These are phyloP conservation scores for Psophocarpus tetragonolobus DNA, from an alignment of 306 rosid species.

Conservation along the genomic window DNA sequence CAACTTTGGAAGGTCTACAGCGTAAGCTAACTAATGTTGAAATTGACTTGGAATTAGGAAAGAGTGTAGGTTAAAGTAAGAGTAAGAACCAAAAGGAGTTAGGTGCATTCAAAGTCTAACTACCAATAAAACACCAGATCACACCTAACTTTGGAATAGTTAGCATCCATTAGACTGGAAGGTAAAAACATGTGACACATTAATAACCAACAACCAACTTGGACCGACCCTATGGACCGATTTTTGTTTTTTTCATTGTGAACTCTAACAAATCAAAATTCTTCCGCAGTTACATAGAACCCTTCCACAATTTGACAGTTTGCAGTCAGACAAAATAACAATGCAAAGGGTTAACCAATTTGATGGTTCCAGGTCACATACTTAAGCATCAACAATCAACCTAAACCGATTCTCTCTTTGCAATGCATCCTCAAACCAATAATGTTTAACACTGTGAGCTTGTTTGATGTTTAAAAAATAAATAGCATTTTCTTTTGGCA, in stretches of 20 bases:
- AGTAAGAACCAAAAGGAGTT: slow-evolving; percentile 24
- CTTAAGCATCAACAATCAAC: background rate
- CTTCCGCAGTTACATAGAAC: background rate
- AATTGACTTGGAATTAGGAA: slow-evolving; percentile 32
- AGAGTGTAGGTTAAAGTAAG: background rate
- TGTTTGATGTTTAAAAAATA: slow-evolving; percentile 1
- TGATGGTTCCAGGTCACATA: background rate
- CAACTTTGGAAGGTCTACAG: slow-evolving; percentile 26
- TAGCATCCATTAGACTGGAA: slow-evolving; percentile 3
- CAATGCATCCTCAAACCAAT: background rate
- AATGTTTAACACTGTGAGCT: background rate
- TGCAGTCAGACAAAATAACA: background rate
- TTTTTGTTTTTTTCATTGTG: background rate
- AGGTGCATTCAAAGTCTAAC: slow-evolving; percentile 45
- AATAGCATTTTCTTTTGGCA: background rate
- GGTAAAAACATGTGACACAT: background rate
- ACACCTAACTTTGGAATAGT: slow-evolving; percentile 47
- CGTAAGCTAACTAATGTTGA: slow-evolving; percentile 30
- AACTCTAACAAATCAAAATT: background rate
- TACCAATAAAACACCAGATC: slow-evolving; percentile 1
- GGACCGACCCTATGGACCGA: background rate
- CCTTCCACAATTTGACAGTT: background rate
- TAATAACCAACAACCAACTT: slow-evolving; percentile 17
- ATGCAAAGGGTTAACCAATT: background rate
- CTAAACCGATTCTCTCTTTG: background rate